Base-by-base conservation (phyloP, 352 stramenopile species). In the Sclerospora graminicola region DNA sequence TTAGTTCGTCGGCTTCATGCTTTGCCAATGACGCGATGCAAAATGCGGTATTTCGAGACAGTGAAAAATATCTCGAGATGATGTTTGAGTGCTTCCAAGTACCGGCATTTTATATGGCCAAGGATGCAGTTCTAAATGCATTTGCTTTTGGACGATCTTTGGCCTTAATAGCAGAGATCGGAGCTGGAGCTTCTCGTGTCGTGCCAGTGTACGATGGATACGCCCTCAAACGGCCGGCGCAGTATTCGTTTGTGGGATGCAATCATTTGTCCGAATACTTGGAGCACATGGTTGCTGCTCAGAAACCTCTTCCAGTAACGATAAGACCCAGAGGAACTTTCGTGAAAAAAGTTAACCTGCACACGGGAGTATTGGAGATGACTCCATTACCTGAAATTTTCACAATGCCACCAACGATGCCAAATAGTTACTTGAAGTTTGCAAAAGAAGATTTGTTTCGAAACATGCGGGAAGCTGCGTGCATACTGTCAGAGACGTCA, bases 81-180 rank as follows among this genome's bases (percentile, higher is more conserved):
- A 93, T 97, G 69, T 95, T 97, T 48, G 89, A 97, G 58, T 89
- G 63, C 40, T 96, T 97, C 48, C 59, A 80, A 29, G 71, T 87
- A 15, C 85, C 85, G 10, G 82, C 82, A 10, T 90, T 95, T 52
- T 96, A 95, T 60, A 77, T 95, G 56, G 82, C 84, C 14, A 90
- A 94, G 40, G 84, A 90, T 41, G 84, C 83, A 2, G 75, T 94
- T 43, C 65, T 97, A 15, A 83, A 92, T 38, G 83, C 89, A 0
- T 97, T 97, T 46, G 82, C 87, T 1, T 89, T 95, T 24, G 89
- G 89, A 1, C 66, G 87, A 2, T 88, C 84, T 13, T 65, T 82
- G 14, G 86, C 89, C 11, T 48, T 97, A 26, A 80, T 97, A 32
- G 81, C 74, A 6, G 89, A 97, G 51, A 78, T 95, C 48, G 88